phyloP scores from a whole-genome alignment of 257 asterid genomes.

The Solanum arcanum region DNA sequence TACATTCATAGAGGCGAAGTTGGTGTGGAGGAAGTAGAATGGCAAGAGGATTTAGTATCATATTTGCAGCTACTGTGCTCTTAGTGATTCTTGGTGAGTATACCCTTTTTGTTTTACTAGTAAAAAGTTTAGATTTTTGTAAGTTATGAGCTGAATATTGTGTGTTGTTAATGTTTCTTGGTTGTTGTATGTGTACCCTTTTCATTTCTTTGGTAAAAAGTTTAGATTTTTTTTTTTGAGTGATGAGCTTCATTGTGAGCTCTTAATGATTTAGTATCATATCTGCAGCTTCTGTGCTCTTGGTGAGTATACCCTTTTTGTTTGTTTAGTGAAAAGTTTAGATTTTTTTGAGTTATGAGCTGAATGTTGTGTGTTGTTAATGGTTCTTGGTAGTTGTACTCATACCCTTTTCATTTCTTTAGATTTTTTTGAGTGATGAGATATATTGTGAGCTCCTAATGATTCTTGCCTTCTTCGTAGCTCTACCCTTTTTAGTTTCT shows the following conservation, averaged over 20 bases:
- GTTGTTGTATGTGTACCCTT: conserved; percentile 17
- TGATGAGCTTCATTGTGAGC: not conserved
- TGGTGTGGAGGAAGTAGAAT: not conserved
- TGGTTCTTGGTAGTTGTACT: conserved; percentile 42
- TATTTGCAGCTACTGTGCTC: conserved; percentile 18
- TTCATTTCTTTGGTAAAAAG: not conserved
- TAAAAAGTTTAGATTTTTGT: not conserved
- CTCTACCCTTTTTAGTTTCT: not conserved
- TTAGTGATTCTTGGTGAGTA: conserved; percentile 40
- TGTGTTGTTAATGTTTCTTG: conserved; percentile 42
- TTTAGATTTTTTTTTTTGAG: not conserved
- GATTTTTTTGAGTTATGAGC: not conserved
- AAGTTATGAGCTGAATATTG: not conserved
- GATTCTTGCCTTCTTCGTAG: conserved; percentile 34
- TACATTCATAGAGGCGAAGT: not conserved
- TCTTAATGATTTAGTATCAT: conserved; percentile 33
- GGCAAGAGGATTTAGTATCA: conserved; percentile 34
- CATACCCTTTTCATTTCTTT: not conserved
- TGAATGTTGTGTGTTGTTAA: conserved; percentile 14
- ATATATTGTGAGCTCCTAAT: conserved; percentile 15
- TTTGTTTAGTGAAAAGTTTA: not conserved
- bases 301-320: conserved; percentile 23
- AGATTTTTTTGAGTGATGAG: not conserved
- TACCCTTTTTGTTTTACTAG: not conserved
- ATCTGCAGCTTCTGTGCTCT: not conserved